Percentiles rank a stretch among this genome's conserved stretches.
Conservation (phyloP, 768 basidiomycete genomes). For the Leccinum truebloodii region DNA sequence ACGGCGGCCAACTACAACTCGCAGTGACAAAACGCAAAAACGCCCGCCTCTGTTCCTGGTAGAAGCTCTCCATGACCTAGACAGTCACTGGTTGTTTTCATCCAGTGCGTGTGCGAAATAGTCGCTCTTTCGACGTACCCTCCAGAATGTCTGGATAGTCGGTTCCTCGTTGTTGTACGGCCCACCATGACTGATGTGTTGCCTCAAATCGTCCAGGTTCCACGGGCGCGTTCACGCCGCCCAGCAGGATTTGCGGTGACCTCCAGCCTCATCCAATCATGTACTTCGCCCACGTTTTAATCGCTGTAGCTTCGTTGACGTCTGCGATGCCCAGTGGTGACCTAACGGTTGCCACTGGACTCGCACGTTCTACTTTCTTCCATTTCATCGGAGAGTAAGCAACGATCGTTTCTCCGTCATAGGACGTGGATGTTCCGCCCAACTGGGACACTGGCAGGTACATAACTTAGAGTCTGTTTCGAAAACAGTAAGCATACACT, state of each 20-base stretch:
- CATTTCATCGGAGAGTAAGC: neutral
- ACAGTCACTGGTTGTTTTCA: neutral
- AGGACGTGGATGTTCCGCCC: too few relatives aligned
- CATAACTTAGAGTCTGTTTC: too few relatives aligned
- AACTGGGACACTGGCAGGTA: neutral
- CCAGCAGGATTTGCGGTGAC: conserved; percentile 71
- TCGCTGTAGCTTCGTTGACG: too few relatives aligned
- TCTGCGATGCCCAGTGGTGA: too few relatives aligned
- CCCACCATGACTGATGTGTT: conserved; percentile 81
- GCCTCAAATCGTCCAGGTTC: conserved; percentile 77
- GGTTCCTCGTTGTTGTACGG: conserved; percentile 67
- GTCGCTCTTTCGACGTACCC: conserved; percentile 41
- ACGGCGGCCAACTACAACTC: conserved; percentile 85
- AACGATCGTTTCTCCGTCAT: neutral
- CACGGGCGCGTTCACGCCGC: conserved; percentile 84
- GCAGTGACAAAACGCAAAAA: conserved; percentile 93
- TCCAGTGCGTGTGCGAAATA: neutral
- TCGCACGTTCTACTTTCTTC: too few relatives aligned
- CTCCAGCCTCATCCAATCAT: too few relatives aligned
- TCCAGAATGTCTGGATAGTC: conserved; percentile 85
- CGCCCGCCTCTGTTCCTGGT: conserved; percentile 73
- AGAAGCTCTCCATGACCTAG: conserved; percentile 76
- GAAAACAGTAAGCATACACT: too few relatives aligned
- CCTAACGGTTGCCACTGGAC: too few relatives aligned
- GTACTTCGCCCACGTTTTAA: too few relatives aligned